These are phyloP conservation scores for Aplosporella prunicola DNA, from an alignment of 2,329 filamentous ascomycete genomes.

Conservation along the genomic window DNA sequence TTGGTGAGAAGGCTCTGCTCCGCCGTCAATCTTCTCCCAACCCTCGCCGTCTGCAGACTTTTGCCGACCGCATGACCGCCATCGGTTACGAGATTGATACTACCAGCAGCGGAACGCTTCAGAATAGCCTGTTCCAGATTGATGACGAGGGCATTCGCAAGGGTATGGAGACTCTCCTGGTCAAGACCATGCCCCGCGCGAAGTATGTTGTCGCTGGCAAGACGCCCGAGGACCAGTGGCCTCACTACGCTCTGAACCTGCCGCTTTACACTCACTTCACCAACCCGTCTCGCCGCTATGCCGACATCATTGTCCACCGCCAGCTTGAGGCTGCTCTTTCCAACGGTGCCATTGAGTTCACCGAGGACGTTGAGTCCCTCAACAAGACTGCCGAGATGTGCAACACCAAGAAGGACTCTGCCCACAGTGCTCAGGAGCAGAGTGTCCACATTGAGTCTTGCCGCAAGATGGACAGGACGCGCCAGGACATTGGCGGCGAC, in stretches of 20 bases:
- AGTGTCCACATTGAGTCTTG: conserved; percentile 98
- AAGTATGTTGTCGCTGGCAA: conserved; percentile 89
- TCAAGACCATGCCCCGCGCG: conserved; percentile 92
- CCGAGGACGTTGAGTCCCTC: conserved; percentile 77
- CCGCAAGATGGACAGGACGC: conserved; percentile 87
- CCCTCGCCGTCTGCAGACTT: conserved; percentile 76
- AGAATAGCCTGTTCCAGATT: conserved; percentile 91
- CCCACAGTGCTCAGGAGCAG: conserved; percentile 94
- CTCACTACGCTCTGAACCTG: conserved; percentile 86
- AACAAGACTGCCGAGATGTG: conserved; percentile 89
- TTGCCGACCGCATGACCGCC: conserved; percentile 85
- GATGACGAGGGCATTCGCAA: conserved; percentile 83
- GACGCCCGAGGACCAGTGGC: conserved; percentile 64
- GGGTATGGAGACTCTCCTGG: conserved; percentile 91
- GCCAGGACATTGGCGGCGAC: conserved; percentile 77
- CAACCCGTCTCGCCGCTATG: conserved; percentile 86
- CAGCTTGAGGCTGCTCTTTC: conserved; percentile 84
- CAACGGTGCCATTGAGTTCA: conserved; percentile 72
- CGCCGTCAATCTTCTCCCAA: conserved; percentile 81
- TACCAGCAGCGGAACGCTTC: conserved; percentile 78
- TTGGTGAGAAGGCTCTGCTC: conserved; percentile 88
- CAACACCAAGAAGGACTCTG: conserved; percentile 98
- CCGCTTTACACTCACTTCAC: conserved; percentile 97
- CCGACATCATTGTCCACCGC: conserved; percentile 89
- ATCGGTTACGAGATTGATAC: conserved; percentile 86